Evolutionary conservation across 345 rosid species (phyloP).

Genomic region (Abelmoschus esculentus): DNA sequence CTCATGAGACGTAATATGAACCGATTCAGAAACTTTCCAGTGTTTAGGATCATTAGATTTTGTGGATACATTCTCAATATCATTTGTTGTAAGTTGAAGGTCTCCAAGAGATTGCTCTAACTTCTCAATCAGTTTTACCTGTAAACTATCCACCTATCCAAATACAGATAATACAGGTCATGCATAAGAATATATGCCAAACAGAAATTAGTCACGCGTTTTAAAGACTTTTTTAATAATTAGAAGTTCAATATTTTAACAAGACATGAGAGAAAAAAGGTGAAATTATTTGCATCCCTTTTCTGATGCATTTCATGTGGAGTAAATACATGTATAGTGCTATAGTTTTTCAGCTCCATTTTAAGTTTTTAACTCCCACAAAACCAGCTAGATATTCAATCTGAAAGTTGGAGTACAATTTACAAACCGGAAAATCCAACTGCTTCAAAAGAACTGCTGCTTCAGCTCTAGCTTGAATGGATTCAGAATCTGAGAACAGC

Average conservation of each 20-base stretch:
- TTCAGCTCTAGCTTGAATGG: conserved; percentile 94
- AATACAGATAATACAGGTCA: conserved; percentile 3
- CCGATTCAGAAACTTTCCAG: conserved; percentile 25
- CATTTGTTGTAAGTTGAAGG: conserved; percentile 52
- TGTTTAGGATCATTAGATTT: conserved; percentile 36
- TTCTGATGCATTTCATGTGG: background rate
- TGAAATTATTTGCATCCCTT: too few relatives aligned
- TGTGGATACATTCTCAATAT: conserved; percentile 26
- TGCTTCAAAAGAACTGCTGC: conserved; percentile 94
- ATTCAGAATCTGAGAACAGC: conserved; percentile 87
- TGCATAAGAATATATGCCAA: conserved; percentile 1
- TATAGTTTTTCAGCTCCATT: background rate
- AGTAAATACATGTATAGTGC: background rate
- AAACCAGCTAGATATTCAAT: conserved; percentile 9
- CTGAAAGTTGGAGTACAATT: conserved; percentile 23
- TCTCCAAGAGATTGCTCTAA: conserved; percentile 76
- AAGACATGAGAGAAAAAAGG: too few relatives aligned
- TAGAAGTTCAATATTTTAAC: too few relatives aligned
- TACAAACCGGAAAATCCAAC: conserved; percentile 91
- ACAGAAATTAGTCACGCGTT: background rate
- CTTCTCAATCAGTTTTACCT: conserved; percentile 79
- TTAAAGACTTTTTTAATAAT: too few relatives aligned
- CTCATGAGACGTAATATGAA: conserved; percentile 42
- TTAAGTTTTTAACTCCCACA: background rate
- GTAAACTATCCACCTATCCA: conserved; percentile 71